Conservation (phyloP, 2,329 filamentous ascomycete species). For the Gnomoniopsis smithogilvyi region DNA sequence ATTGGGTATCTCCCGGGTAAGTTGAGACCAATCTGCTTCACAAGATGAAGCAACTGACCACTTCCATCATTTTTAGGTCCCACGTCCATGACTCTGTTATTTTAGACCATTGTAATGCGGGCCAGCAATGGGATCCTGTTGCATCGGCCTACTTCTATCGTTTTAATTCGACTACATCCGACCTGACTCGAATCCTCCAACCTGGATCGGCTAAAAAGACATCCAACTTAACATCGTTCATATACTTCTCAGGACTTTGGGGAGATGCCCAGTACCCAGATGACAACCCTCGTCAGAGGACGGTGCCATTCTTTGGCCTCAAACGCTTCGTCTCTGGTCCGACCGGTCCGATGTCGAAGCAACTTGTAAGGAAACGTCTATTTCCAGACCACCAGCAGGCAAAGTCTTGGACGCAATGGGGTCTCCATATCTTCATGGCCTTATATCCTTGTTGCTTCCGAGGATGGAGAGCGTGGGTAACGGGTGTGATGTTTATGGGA, state of each 20-base stretch:
- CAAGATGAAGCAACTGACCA: neutral
- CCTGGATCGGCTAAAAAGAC: conserved; percentile 2
- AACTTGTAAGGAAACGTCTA: conserved; percentile 30
- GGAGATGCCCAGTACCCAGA: conserved; percentile 30
- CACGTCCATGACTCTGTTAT: conserved; percentile 31
- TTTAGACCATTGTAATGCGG: conserved; percentile 32
- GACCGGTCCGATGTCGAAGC: conserved; percentile 29
- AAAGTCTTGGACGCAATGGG: conserved; percentile 28
- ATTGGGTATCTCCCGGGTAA: conserved; percentile 29
- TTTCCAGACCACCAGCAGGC: conserved; percentile 24
- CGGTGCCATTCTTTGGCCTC: conserved; percentile 28
- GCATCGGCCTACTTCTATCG: conserved; percentile 34
- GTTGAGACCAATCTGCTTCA: neutral
- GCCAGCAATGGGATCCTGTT: conserved; percentile 31
- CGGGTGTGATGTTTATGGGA: conserved; percentile 17
- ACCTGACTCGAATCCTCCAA: conserved; percentile 20
- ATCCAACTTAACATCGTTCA: conserved; percentile 30
- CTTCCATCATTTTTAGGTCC: conserved; percentile 17
- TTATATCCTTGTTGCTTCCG: conserved; percentile 32
- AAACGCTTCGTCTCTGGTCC: conserved; percentile 31
- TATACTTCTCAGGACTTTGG: conserved; percentile 33
- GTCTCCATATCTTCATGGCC: conserved; percentile 24
- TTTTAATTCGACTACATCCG: conserved; percentile 25
- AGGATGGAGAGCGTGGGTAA: conserved; percentile 32
- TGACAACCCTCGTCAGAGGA: conserved; percentile 30